phyloP scores from a whole-genome alignment of 306 rosid genomes.

The Vigna radiata region DNA sequence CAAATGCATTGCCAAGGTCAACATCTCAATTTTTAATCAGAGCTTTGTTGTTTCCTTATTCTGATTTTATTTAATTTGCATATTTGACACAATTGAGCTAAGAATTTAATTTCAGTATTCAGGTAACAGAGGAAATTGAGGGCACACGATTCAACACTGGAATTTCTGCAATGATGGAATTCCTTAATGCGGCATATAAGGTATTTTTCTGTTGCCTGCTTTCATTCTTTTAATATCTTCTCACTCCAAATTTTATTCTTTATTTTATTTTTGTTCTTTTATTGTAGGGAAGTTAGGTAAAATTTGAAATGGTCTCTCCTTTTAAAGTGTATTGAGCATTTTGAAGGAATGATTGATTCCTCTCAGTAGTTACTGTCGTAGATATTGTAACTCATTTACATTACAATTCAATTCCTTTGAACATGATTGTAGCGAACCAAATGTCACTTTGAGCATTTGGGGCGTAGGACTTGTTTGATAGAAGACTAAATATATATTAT shows the following conservation, averaged over 20 bases:
- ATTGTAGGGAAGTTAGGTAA: constrained; percentile 1
- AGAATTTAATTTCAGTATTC: constrained; percentile 51
- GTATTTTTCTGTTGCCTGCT: constrained; percentile 44
- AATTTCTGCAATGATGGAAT: constrained; percentile 98
- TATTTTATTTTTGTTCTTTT: not conserved
- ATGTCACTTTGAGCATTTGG: not conserved
- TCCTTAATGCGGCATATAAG: constrained; percentile 89
- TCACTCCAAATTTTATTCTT: not conserved
- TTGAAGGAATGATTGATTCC: not conserved
- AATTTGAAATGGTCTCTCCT: not conserved
- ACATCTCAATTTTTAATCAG: constrained; percentile 38
- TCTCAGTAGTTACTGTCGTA: not conserved
- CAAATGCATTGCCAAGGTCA: constrained; percentile 94
- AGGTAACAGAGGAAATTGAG: constrained; percentile 97
- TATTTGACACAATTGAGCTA: constrained; percentile 46
- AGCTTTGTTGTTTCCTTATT: constrained; percentile 19
- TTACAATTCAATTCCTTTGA: constrained; percentile 3
- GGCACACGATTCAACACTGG: constrained; percentile 96
- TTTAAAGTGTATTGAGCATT: not conserved
- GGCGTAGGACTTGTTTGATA: not conserved
- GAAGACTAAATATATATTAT: not conserved
- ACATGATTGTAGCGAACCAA: not conserved
- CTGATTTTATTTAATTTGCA: constrained; percentile 36
- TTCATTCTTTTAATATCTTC: not conserved
- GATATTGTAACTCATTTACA: not conserved